Conservation (phyloP, 768 basidiomycete species). For the Pleurotus giganteus region DNA sequence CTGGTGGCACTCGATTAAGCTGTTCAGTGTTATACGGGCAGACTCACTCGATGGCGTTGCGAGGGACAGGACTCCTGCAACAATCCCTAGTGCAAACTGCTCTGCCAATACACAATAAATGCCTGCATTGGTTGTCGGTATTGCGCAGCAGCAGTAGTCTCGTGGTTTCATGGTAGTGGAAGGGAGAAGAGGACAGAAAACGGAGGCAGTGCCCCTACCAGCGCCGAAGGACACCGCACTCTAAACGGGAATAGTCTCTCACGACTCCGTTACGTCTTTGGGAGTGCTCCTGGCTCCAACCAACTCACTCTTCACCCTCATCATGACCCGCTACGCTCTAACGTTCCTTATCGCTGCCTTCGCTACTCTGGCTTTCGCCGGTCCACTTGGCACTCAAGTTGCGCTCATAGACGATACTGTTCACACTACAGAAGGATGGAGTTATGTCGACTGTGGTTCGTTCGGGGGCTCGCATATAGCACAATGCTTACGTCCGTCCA, state of each 20-base stretch:
- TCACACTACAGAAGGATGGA: slow-evolving; percentile 52
- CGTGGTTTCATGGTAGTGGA: slow-evolving; percentile 60
- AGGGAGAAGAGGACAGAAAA: not conserved
- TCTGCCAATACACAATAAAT: slow-evolving; percentile 80
- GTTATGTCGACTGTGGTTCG: slow-evolving; percentile 27
- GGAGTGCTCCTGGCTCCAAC: not conserved
- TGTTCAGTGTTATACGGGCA: slow-evolving; percentile 2
- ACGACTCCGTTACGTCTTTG: not conserved
- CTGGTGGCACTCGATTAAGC: slow-evolving; percentile 31
- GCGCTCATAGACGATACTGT: slow-evolving; percentile 24
- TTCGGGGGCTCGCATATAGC: slow-evolving; percentile 6
- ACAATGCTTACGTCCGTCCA: slow-evolving; percentile 22
- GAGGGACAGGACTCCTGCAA: slow-evolving; percentile 71
- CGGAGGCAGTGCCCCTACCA: slow-evolving; percentile 2
- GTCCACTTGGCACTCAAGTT: slow-evolving; percentile 20
- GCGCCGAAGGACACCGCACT: too few species aligned
- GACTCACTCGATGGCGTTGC: slow-evolving; percentile 77
- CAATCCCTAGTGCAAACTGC: slow-evolving; percentile 65
- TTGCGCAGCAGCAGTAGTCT: slow-evolving; percentile 92
- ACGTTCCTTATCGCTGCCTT: slow-evolving; percentile 20
- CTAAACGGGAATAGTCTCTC: not conserved
- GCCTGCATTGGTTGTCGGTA: slow-evolving; percentile 87
- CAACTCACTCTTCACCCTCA: slow-evolving; percentile 4
- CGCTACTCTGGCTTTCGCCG: slow-evolving; percentile 15
- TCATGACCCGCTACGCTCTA: slow-evolving; percentile 19